Evolutionary conservation across 192 early-diverging fungal species (phyloP).

Genomic region (Phycomyces nitens): DNA sequence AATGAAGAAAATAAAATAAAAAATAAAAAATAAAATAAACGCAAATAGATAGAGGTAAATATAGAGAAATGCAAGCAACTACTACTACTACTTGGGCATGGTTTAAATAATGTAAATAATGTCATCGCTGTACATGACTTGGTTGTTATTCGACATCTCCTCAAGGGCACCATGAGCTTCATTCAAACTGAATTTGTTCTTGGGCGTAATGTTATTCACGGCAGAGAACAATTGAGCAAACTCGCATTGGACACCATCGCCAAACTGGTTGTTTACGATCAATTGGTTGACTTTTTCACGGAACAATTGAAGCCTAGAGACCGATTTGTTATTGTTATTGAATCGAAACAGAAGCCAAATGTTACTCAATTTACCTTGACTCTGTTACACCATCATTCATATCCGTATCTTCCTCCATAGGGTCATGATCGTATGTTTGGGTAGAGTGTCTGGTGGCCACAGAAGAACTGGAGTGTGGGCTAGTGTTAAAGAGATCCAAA

Average conservation of each 20-base stretch:
- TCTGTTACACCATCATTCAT: slow-evolving; percentile 15
- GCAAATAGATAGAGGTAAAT: no score
- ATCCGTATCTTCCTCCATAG: slow-evolving; percentile 29
- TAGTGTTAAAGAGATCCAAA: no score
- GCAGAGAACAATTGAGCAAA: slow-evolving; percentile 53
- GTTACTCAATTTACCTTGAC: slow-evolving; percentile 12
- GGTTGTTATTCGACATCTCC: slow-evolving; percentile 60
- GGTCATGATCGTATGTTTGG: background rate
- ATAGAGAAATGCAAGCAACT: background rate
- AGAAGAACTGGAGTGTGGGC: no score
- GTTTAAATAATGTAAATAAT: slow-evolving; percentile 66
- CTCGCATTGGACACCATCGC: slow-evolving; percentile 48
- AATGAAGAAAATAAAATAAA: no score
- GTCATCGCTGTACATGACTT: slow-evolving; percentile 68
- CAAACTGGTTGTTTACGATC: slow-evolving; percentile 41
- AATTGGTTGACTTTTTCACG: slow-evolving; percentile 44
- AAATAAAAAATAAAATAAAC: no score
- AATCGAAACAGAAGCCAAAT: background rate
- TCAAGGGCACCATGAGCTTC: slow-evolving; percentile 61
- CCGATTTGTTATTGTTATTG: background rate
- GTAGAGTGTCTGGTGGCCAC: background rate
- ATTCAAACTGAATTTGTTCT: slow-evolving; percentile 41
- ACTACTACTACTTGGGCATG: background rate
- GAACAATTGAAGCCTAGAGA: slow-evolving; percentile 41
- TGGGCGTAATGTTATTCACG: slow-evolving; percentile 49